phyloP scores from a whole-genome alignment of 2,329 filamentous ascomycete species.

The Cercospora zeina region DNA sequence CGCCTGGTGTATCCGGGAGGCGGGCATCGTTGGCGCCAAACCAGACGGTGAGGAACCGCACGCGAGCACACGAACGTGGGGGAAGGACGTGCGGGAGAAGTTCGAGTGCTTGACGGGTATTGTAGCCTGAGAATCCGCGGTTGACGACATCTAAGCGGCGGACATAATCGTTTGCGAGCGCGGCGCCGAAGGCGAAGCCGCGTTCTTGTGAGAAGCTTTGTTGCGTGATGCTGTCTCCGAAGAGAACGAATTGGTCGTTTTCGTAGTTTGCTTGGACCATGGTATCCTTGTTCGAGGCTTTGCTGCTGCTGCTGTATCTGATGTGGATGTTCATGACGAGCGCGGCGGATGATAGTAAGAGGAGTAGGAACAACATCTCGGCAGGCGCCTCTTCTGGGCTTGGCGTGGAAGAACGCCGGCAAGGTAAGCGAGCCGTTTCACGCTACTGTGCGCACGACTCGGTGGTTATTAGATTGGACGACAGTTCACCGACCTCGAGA shows the following conservation, averaged over 20 bases:
- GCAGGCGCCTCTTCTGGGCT: neutral
- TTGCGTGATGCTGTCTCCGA: slow-evolving; percentile 89
- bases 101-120: slow-evolving; percentile 70
- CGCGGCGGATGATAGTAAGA: neutral
- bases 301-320: neutral
- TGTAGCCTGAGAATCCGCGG: slow-evolving; percentile 83
- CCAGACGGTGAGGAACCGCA: slow-evolving; percentile 64
- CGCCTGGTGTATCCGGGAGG: slow-evolving; percentile 59
- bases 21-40: slow-evolving; percentile 91
- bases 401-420: neutral
- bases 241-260: slow-evolving; percentile 61
- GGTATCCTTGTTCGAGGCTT: neutral
- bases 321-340: slow-evolving; percentile 14
- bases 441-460: neutral
- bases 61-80: slow-evolving; percentile 58
- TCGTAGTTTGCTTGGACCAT: slow-evolving; percentile 10
- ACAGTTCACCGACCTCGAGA: neutral
- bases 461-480: neutral
- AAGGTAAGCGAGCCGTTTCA: no score
- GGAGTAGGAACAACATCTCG: neutral
- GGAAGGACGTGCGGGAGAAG: slow-evolving; percentile 71
- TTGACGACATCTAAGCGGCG: slow-evolving; percentile 84
- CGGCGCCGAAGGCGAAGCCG: slow-evolving; percentile 74
- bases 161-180: slow-evolving; percentile 68
- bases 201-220: slow-evolving; percentile 57